A percentile compares a stretch with the other conserved stretches of the same genome.
phyloP scores from a whole-genome alignment of 305 asterid species.

The Withania somnifera region DNA sequence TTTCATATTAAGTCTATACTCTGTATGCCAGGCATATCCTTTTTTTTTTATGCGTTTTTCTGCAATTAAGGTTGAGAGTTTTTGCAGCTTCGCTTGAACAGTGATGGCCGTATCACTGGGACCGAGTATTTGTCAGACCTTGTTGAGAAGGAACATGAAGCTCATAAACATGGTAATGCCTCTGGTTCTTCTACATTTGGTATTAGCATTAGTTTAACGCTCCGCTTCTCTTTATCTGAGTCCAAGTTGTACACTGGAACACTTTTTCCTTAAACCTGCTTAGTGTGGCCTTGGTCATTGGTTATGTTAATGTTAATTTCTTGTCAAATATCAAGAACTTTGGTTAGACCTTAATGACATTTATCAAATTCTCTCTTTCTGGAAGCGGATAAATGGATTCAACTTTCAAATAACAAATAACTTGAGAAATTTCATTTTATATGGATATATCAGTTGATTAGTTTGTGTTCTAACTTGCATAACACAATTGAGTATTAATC shows the following conservation, averaged over 20 bases:
- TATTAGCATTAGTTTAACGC: not conserved
- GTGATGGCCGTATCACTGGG: slow-evolving; percentile 67
- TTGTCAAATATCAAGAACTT: not conserved
- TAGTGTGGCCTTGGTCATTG: not conserved
- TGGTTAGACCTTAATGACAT: not conserved
- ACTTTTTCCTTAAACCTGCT: not conserved
- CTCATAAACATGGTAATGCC: slow-evolving; percentile 72
- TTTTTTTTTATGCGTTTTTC: not conserved
- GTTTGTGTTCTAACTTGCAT: not conserved
- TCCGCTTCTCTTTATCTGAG: not conserved
- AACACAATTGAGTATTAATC: not conserved
- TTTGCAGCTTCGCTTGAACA: slow-evolving; percentile 82
- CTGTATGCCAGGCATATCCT: not conserved
- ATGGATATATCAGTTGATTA: not conserved
- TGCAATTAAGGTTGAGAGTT: slow-evolving; percentile 7
- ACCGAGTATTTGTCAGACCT: slow-evolving; percentile 89
- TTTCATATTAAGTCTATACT: not conserved
- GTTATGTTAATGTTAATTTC: not conserved
- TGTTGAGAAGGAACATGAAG: slow-evolving; percentile 79
- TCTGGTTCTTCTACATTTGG: not conserved
- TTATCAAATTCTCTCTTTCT: not conserved
- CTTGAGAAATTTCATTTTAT: not conserved
- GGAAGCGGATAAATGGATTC: not conserved
- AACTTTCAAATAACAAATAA: not conserved
- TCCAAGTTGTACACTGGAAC: not conserved